Conservation (phyloP, 441 rosid genomes). For the Daphne laureola region DNA sequence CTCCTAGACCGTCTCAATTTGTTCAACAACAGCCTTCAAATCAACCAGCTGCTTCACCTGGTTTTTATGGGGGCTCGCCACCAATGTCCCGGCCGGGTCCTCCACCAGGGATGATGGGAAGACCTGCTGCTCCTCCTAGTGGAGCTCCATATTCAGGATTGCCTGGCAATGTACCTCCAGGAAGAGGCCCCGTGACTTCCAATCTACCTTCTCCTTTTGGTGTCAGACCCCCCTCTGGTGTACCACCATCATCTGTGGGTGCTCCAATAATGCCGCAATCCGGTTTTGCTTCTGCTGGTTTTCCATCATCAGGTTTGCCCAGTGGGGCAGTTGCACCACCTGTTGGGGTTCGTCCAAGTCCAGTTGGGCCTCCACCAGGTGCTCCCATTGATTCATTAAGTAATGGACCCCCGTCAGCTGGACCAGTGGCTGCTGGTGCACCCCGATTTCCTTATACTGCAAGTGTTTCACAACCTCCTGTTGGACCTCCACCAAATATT, state of each 20-base stretch:
- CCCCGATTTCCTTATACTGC: constrained; percentile 39
- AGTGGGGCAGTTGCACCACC: constrained; percentile 25
- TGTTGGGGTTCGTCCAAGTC: constrained; percentile 35
- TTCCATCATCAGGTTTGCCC: constrained; percentile 21
- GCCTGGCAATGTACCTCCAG: constrained; percentile 41
- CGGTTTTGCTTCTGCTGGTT: constrained; percentile 6
- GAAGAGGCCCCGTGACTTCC: constrained; percentile 43
- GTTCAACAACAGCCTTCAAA: constrained; percentile 52
- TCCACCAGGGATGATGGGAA: constrained; percentile 23
- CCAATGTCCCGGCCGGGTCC: constrained; percentile 26
- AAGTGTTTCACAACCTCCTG: constrained; percentile 36
- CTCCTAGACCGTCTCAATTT: constrained; percentile 58
- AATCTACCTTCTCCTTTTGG: constrained; percentile 50
- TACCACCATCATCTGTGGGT: constrained; percentile 38
- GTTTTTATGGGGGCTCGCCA: constrained; percentile 27
- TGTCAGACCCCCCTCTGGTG: constrained; percentile 56
- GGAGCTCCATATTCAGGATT: constrained; percentile 37
- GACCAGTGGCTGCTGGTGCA: constrained; percentile 38
- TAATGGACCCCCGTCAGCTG: constrained; percentile 54
- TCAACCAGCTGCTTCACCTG: constrained; percentile 41
- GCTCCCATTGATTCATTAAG: constrained; percentile 37
- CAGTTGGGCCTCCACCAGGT: constrained; percentile 35
- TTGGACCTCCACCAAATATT: constrained; percentile 45
- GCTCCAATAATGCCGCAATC: constrained; percentile 7
- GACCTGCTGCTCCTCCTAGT: constrained; percentile 50